These are phyloP conservation scores for Sicyos baderoa DNA, from an alignment of 306 rosid species.

Conservation along the genomic window DNA sequence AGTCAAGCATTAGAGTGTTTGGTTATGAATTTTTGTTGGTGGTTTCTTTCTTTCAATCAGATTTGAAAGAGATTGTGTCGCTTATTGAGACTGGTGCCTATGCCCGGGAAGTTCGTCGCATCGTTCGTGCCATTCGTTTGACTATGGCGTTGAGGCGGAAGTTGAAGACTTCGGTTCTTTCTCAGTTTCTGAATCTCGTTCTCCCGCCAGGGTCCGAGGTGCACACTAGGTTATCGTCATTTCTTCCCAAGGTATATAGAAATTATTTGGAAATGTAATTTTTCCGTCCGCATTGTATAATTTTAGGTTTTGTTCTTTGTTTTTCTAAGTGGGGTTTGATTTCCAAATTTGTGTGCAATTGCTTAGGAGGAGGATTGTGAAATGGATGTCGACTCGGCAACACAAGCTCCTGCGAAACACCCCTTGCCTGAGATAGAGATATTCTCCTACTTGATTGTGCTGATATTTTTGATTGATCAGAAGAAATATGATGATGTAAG, in stretches of 20 bases:
- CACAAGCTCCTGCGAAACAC: conserved; percentile 63
- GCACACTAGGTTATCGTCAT: conserved; percentile 47
- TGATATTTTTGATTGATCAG: conserved; percentile 87
- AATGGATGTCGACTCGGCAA: conserved; percentile 88
- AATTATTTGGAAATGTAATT: background rate
- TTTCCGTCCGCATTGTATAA: background rate
- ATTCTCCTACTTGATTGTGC: conserved; percentile 65
- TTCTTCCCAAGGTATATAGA: conserved; percentile 62
- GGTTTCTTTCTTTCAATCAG: conserved; percentile 28
- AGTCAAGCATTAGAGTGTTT: background rate
- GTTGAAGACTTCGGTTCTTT: conserved; percentile 55
- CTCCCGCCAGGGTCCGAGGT: conserved; percentile 63
- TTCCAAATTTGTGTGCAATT: conserved; percentile 7
- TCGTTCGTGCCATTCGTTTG: conserved; percentile 82
- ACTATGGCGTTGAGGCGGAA: conserved; percentile 76
- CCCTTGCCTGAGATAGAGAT: conserved; percentile 84
- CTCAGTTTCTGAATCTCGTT: conserved; percentile 48
- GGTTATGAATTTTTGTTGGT: background rate
- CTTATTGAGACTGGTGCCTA: conserved; percentile 82
- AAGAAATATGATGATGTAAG: conserved; percentile 74
- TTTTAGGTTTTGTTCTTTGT: background rate
- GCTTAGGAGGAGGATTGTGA: conserved; percentile 78
- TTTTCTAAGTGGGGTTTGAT: background rate
- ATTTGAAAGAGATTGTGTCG: conserved; percentile 90
- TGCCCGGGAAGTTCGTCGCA: conserved; percentile 78